phyloP scores from a whole-genome alignment of 164 flowering plant species.

The Magnolia changhungtana region DNA sequence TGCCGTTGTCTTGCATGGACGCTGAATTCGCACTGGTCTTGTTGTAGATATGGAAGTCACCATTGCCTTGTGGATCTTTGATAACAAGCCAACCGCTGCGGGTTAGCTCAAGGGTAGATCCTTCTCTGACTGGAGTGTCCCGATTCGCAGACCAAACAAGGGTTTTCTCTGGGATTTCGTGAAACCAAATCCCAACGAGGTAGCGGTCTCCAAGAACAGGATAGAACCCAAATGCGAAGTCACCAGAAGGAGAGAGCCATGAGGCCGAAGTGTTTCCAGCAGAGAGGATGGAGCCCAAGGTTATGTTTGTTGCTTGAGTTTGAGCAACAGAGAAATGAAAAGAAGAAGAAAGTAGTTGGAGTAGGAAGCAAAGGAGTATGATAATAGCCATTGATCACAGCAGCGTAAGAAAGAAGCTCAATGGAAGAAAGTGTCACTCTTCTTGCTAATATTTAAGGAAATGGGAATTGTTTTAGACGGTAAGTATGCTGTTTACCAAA shows the following conservation, averaged over 20 bases:
- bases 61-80: slow-evolving; percentile 5
- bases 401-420: too few relatives aligned
- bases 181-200: slow-evolving; percentile 33
- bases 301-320: slow-evolving; percentile 1
- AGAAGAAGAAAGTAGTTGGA: background rate
- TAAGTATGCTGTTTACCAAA: too few relatives aligned
- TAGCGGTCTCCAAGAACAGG: slow-evolving; percentile 3
- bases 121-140: slow-evolving; percentile 17
- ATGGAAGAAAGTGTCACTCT: too few relatives aligned
- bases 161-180: slow-evolving; percentile 22
- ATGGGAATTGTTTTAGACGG: too few relatives aligned
- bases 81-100: slow-evolving; percentile 12
- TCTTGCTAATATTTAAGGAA: too few relatives aligned
- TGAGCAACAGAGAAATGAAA: background rate
- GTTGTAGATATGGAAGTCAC: background rate
- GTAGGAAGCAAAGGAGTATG: background rate
- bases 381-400: background rate
- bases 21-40: slow-evolving; percentile 1
- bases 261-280: slow-evolving; percentile 16
- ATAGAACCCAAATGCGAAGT: slow-evolving; percentile 36
- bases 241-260: slow-evolving; percentile 28
- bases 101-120: slow-evolving; percentile 17
- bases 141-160: slow-evolving; percentile 34
- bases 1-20: slow-evolving; percentile 28
- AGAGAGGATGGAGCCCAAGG: slow-evolving; percentile 11